phyloP scores from a whole-genome alignment of 306 rosid species.

The Castanea mollissima region DNA sequence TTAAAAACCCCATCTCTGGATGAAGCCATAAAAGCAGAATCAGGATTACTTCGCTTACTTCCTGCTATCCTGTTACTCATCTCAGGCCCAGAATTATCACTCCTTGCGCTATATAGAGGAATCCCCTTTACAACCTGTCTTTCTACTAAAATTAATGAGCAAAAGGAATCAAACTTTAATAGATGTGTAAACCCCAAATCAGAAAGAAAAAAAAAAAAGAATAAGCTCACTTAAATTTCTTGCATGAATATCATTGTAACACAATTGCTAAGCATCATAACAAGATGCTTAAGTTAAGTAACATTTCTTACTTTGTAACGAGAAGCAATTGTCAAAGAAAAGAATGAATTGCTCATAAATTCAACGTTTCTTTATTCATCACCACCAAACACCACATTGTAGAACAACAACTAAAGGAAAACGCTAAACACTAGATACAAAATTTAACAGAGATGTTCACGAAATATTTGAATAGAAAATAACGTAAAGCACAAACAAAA shows the following conservation, averaged over 20 bases:
- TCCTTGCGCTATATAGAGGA: constrained; percentile 80
- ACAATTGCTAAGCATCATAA: constrained; percentile 19
- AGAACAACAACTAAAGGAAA: not conserved
- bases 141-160: constrained; percentile 46
- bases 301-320: constrained; percentile 3
- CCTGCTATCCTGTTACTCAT: constrained; percentile 64
- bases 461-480: constrained; percentile 5
- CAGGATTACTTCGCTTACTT: constrained; percentile 81
- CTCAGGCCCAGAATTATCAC: constrained; percentile 73
- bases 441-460: constrained; percentile 3
- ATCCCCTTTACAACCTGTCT: constrained; percentile 76
- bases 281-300: not conserved
- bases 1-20: constrained; percentile 65
- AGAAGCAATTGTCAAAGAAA: not conserved
- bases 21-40: constrained; percentile 70
- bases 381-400: constrained; percentile 14
- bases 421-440: not conserved
- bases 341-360: not conserved
- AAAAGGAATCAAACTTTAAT: constrained; percentile 34
- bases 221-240: constrained; percentile 8
- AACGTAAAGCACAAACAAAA: not conserved
- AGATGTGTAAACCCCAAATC: constrained; percentile 14
- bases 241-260: not conserved
- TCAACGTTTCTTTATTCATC: constrained; percentile 16
- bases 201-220: not conserved